phyloP scores from a whole-genome alignment of 179 eudicot genomes.

The Beta corolliflora region DNA sequence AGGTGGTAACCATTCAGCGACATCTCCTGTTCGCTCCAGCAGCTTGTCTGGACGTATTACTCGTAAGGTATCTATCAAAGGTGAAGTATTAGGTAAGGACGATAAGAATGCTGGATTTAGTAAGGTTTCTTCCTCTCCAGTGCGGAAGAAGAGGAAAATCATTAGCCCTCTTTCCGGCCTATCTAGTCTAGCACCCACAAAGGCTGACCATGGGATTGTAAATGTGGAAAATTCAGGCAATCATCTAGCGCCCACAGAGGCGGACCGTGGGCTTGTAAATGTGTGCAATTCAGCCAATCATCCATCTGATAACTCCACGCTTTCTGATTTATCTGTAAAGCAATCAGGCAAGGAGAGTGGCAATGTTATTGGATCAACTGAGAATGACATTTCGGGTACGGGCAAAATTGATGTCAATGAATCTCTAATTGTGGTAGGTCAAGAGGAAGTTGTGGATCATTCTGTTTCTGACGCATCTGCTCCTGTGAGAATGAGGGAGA shows the following conservation, averaged over 20 bases:
- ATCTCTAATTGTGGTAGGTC: conserved; percentile 27
- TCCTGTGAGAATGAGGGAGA: conserved; percentile 23
- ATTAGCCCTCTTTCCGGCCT: conserved; percentile 24
- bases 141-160: conserved; percentile 54
- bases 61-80: conserved; percentile 24
- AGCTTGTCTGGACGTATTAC: conserved; percentile 27
- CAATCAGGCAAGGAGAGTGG: conserved; percentile 15
- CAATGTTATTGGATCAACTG: conserved; percentile 19
- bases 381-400: neutral
- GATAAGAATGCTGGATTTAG: conserved; percentile 25
- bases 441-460: conserved; percentile 18
- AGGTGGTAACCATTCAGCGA: conserved; percentile 25
- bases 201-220: conserved; percentile 27
- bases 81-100: conserved; percentile 32
- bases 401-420: conserved; percentile 12
- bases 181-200: conserved; percentile 31
- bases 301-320: conserved; percentile 27
- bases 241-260: conserved; percentile 27
- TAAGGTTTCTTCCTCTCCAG: conserved; percentile 26
- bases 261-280: conserved; percentile 29
- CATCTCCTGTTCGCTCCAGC: conserved; percentile 15
- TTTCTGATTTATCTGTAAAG: conserved; percentile 21
- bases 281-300: conserved; percentile 19
- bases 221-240: conserved; percentile 25
- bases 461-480: conserved; percentile 30